Base-by-base conservation (phyloP, 2,329 filamentous ascomycete species). In the Zymoseptoria pseudotritici region DNA sequence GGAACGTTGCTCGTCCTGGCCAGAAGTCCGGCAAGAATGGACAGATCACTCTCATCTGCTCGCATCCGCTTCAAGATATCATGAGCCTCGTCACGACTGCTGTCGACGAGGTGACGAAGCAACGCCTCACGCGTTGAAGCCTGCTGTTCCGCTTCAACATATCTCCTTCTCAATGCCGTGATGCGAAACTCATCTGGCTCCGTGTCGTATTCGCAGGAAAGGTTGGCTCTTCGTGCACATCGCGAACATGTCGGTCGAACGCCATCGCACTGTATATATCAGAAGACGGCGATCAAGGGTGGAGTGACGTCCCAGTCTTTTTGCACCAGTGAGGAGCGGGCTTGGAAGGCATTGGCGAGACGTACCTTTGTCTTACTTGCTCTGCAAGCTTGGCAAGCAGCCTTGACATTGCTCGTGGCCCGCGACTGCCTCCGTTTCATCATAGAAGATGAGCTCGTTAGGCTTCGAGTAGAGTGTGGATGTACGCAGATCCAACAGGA, bases 121-220 rank as follows among this genome's bases (percentile, higher is more conserved):
- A 61, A 42, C n/a, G 56, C 53, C n/a, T 56, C 49, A 20, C 58
- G 29, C 20, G 50, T 31, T 3, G 60, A 58, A 7, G 60, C 55
- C 17, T 57, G 53, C 21, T 51, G 53, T 13, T 54, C 53, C 3
- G 58, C 53, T 36, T 61, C 60, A 2, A 54, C 54, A 36, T 58
- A 61, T 36, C 56, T 50, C 19, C 60, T 26, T 20, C 56, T 56
- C 53, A 61, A 42, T 1, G 60, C 60, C 9, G 60, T 58, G 17
- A 61, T 58, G 19, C 60, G 50, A 19, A 61, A 58, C 50, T 61
- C 60, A 42, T 61, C 60, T 7, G 60, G 60, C 42, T 61, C 60
- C 13, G 60, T 61, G 29, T 58, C 57, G 52, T 58, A 61, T n/a
- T 55, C 54, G 51, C 60, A 61, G 22, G 31, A 6, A 4, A 46